Percentiles rank a stretch among this genome's conserved stretches.
Evolutionary conservation across 345 rosid species (phyloP).

Genomic region (Salix dunnii): DNA sequence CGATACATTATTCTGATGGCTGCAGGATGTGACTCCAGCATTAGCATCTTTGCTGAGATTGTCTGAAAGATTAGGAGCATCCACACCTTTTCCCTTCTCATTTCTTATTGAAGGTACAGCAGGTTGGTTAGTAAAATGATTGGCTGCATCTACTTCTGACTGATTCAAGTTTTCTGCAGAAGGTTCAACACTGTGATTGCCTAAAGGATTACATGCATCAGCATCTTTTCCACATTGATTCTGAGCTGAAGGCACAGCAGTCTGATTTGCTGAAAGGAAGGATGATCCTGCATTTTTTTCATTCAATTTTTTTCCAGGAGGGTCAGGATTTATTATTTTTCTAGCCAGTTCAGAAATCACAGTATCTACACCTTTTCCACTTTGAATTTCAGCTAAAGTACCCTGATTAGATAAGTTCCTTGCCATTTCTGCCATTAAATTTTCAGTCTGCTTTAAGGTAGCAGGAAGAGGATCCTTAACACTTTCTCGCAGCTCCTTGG

Average conservation of each 20-base stretch:
- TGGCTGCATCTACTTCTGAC: not conserved
- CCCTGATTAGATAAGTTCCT: not conserved
- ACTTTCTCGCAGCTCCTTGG: constrained; percentile 35
- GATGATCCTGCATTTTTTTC: constrained; percentile 5
- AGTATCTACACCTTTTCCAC: constrained; percentile 7
- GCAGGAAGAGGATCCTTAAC: constrained; percentile 55
- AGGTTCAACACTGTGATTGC: not conserved
- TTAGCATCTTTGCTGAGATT: constrained; percentile 1
- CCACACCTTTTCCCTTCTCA: not conserved
- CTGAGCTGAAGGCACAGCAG: not conserved
- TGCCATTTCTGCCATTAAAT: constrained; percentile 20
- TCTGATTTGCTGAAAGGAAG: not conserved
- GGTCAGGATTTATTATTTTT: constrained; percentile 8
- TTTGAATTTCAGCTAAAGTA: constrained; percentile 10
- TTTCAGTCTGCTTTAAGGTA: constrained; percentile 33
- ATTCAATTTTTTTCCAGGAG: not conserved
- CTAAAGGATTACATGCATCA: not conserved
- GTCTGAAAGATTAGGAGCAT: not conserved
- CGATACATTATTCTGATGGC: constrained; percentile 14
- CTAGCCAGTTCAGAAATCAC: not conserved
- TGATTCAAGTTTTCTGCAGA: not conserved
- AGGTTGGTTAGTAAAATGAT: not conserved
- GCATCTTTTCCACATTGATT: not conserved
- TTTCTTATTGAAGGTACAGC: not conserved
- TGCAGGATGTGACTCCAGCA: constrained; percentile 15